Evolutionary conservation across 352 stramenopile genomes (phyloP).

Genomic region (Phytophthora nicotianae): DNA sequence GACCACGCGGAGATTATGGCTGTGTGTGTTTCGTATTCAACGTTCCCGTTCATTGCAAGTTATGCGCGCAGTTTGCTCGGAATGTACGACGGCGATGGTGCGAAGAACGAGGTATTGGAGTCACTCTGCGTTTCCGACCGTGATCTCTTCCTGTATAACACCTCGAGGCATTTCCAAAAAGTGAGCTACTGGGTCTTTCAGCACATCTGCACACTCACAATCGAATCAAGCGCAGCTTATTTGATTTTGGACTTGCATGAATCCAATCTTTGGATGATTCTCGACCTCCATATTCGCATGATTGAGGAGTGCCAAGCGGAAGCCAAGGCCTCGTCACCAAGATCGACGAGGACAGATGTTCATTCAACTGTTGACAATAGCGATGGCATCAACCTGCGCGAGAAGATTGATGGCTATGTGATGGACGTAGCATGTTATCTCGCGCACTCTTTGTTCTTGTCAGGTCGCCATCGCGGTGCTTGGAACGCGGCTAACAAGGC

Average conservation of each 20-base stretch:
- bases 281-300: conserved; percentile 75
- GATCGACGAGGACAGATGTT: conserved; percentile 12
- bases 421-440: conserved; percentile 79
- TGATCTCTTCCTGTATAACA: conserved; percentile 73
- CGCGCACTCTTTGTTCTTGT: conserved; percentile 75
- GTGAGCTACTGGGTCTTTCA: conserved; percentile 83
- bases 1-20: conserved; percentile 72
- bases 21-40: conserved; percentile 81
- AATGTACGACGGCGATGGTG: conserved; percentile 70
- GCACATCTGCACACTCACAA: conserved; percentile 78
- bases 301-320: conserved; percentile 65
- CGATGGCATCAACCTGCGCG: conserved; percentile 31
- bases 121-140: conserved; percentile 58
- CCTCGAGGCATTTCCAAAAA: conserved; percentile 72
- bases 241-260: conserved; percentile 83
- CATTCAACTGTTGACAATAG: conserved; percentile 4
- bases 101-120: conserved; percentile 63
- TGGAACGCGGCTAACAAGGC: conserved; percentile 78
- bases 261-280: conserved; percentile 82
- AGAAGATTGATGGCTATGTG: conserved; percentile 61
- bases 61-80: conserved; percentile 78
- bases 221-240: conserved; percentile 76
- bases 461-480: conserved; percentile 69
- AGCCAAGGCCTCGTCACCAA: conserved; percentile 7
- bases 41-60: conserved; percentile 86